Evolutionary conservation across 2,329 filamentous ascomycete genomes (phyloP), one percentile per base, ranked within the genome.

Genomic region (Thielaviopsis ethacetica): DNA sequence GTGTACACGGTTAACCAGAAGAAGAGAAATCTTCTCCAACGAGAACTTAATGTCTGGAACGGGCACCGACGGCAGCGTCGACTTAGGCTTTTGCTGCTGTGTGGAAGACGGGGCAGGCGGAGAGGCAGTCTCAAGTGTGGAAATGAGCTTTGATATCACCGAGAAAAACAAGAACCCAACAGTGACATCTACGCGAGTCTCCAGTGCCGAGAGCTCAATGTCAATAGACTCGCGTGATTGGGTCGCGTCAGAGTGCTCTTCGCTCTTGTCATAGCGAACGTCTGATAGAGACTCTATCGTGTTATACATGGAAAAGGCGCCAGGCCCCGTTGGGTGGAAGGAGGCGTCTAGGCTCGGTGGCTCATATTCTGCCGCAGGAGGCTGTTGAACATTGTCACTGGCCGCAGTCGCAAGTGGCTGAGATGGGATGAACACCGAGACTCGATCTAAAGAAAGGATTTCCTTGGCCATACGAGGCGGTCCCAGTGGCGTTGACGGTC

Each of bases 181-280:
- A 0, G 80, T 79, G 5, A 77, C 72, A 64, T 83, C 80, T 53
- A 80, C 79, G n/a, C 72, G 72, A 19, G 81, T 62, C 26, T 72
- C 73, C 15, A 81, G 63, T 0, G 80, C 78, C 1, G 76, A 76
- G n/a, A 82, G 61, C 1, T 71, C 65, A 2, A 82, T 66, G 62
- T 83, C 79, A 1, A 82, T 63, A 6, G 69, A 67, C 56, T 74
- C 70, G 4, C 22, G 19, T 38, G 47, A 47, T n/a, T 26, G 53
- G 10, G 34, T 34, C 24, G 59, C 41, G 2, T 56, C 3, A 65
- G 62, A 21, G 64, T 64, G 17, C 56, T 65, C 19, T 67, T 44
- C 49, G 65, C 51, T 21, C 9, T 54, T 55, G 19, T 55, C 54
- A 6, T 57, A 17, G 15, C 51, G 54, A 13, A 61, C 51, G 13